Evolutionary conservation across 306 rosid species (phyloP).

Genomic region (Mimosa pudica): DNA sequence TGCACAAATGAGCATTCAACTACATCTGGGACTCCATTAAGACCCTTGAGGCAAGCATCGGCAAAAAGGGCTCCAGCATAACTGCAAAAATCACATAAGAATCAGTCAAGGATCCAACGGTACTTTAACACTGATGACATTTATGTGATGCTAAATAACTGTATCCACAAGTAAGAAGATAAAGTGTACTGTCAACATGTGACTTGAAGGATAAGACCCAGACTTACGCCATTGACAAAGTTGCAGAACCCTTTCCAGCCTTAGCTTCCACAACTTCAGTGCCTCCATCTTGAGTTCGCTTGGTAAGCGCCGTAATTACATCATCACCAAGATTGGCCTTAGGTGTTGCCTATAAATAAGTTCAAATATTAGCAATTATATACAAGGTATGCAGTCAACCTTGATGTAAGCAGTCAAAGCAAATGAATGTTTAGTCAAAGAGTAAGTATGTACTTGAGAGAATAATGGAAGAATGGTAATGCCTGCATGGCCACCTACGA

Average conservation of each 20-base stretch:
- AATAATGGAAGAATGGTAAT: slow-evolving; percentile 92
- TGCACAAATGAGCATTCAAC: slow-evolving; percentile 96
- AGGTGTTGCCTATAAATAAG: slow-evolving; percentile 72
- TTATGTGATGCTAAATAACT: not conserved
- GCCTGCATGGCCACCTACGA: slow-evolving; percentile 99
- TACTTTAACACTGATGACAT: not conserved
- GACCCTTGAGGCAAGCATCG: slow-evolving; percentile 98
- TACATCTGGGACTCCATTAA: slow-evolving; percentile 96
- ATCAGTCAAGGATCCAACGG: not conserved
- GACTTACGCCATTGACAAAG: slow-evolving; percentile 99
- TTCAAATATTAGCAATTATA: slow-evolving; percentile 14
- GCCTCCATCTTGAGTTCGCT: slow-evolving; percentile 98
- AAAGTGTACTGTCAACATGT: not conserved
- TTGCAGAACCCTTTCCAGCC: slow-evolving; percentile 99
- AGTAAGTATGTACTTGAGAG: slow-evolving; percentile 69
- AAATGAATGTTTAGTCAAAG: not conserved
- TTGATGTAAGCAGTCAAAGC: slow-evolving; percentile 11
- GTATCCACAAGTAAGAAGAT: not conserved
- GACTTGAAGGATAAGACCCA: slow-evolving; percentile 5
- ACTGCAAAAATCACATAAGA: slow-evolving; percentile 47
- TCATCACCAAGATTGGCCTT: slow-evolving; percentile 76
- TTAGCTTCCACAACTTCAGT: slow-evolving; percentile 99
- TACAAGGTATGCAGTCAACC: slow-evolving; percentile 24
- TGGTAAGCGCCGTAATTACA: slow-evolving; percentile 70
- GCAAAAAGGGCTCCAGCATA: slow-evolving; percentile 98